These are phyloP conservation scores for Tubosaeta brunneosetosa DNA, from an alignment of 768 basidiomycete species.

Conservation along the genomic window DNA sequence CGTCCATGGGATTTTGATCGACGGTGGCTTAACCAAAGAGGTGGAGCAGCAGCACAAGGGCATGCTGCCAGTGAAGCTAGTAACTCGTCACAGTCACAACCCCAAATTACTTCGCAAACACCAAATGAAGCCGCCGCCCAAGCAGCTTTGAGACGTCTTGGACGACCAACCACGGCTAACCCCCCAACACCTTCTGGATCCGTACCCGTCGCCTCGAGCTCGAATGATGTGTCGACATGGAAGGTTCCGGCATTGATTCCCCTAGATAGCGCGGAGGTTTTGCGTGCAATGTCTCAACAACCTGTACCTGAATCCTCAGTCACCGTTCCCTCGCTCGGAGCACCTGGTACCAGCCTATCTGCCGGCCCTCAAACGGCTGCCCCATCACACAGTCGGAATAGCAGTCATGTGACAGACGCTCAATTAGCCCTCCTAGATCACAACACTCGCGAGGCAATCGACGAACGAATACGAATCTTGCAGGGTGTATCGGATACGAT, in stretches of 20 bases:
- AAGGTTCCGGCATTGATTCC: constrained; percentile 25
- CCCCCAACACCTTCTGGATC: constrained; percentile 6
- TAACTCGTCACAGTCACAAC: constrained; percentile 6
- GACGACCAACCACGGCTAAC: constrained; percentile 12
- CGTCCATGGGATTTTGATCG: constrained; percentile 53
- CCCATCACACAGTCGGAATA: constrained; percentile 34
- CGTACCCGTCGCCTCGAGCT: constrained; percentile 1
- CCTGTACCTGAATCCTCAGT: constrained; percentile 2
- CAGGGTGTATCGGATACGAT: constrained; percentile 73
- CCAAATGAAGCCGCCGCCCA: constrained; percentile 57
- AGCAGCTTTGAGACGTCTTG: constrained; percentile 58
- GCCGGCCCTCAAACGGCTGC: neutral
- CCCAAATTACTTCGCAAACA: constrained; percentile 17
- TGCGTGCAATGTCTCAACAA: neutral
- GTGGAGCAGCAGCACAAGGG: constrained; percentile 5
- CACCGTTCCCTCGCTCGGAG: neutral
- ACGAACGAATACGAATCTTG: constrained; percentile 75
- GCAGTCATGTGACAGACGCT: constrained; percentile 34
- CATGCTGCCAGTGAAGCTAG: constrained; percentile 1
- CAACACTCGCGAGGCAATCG: constrained; percentile 75
- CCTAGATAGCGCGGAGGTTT: constrained; percentile 11
- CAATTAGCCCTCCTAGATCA: constrained; percentile 63
- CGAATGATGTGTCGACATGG: constrained; percentile 15
- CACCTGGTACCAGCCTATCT: neutral
- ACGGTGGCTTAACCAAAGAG: constrained; percentile 25